phyloP scores from a whole-genome alignment of 2,329 filamentous ascomycete species.

The Meredithiella fracta region DNA sequence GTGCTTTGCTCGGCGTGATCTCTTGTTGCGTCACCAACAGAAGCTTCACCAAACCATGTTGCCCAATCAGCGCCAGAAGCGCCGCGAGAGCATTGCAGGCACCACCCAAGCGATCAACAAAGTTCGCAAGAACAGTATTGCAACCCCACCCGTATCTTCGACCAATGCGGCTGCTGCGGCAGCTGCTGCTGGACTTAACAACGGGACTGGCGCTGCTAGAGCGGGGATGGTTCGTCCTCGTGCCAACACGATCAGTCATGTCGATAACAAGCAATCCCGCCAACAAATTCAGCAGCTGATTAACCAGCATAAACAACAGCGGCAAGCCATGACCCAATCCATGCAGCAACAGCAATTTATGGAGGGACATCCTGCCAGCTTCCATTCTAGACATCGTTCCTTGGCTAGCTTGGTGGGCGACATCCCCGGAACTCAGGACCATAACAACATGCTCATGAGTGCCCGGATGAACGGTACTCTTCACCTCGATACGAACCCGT shows the following conservation, averaged over 20 bases:
- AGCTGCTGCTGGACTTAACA: conserved; percentile 17
- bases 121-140: conserved; percentile 85
- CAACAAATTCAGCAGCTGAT: conserved; percentile 52
- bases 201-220: not conserved
- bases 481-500: conserved; percentile 63
- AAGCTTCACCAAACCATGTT: conserved; percentile 92
- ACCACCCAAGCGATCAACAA: conserved; percentile 46
- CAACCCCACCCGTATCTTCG: conserved; percentile 32
- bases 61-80: conserved; percentile 70
- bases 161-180: conserved; percentile 42
- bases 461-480: conserved; percentile 50
- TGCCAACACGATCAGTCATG: conserved; percentile 91
- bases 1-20: conserved; percentile 86
- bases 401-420: conserved; percentile 36
- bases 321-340: conserved; percentile 41
- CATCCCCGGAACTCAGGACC: conserved; percentile 56
- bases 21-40: conserved; percentile 89
- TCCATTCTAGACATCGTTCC: conserved; percentile 24
- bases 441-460: conserved; percentile 40
- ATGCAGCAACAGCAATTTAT: conserved; percentile 38
- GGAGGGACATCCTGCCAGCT: conserved; percentile 26
- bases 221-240: conserved; percentile 41
- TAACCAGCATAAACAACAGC: conserved; percentile 29
- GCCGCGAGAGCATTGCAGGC: conserved; percentile 74
- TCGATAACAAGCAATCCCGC: conserved; percentile 55